Conservation (phyloP, 495 filamentous ascomycete species). For the Symbiotaphrina buchneri region DNA sequence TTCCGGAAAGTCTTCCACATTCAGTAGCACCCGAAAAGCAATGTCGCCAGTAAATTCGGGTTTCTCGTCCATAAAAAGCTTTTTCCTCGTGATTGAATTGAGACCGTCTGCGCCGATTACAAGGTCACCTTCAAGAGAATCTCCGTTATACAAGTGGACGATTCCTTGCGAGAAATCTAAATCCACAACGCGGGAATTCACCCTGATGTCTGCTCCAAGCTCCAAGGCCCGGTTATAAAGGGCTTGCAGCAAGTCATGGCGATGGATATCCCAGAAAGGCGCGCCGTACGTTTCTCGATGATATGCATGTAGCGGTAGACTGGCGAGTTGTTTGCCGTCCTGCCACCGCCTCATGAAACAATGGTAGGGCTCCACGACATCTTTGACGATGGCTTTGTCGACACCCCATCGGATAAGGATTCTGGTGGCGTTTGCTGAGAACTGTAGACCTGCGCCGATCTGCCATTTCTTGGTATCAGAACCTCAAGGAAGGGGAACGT, state of each 20-base stretch:
- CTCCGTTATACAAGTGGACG: background rate
- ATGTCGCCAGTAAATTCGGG: constrained; percentile 55
- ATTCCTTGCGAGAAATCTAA: too few relatives aligned
- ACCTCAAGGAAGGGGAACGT: too few relatives aligned
- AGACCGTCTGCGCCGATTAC: constrained; percentile 16
- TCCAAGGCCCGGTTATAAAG: constrained; percentile 9
- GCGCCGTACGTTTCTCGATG: constrained; percentile 9
- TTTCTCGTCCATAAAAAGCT: too few relatives aligned
- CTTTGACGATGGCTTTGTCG: too few relatives aligned
- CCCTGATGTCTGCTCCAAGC: constrained; percentile 5
- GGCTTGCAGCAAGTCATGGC: constrained; percentile 12
- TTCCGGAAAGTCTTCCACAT: constrained; percentile 23
- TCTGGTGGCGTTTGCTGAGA: constrained; percentile 14
- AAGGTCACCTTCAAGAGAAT: constrained; percentile 6
- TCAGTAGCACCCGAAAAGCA: constrained; percentile 38
- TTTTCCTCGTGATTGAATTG: constrained; percentile 12
- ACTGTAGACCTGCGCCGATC: constrained; percentile 16
- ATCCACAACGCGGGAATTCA: too few relatives aligned
- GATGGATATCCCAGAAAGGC: constrained; percentile 13
- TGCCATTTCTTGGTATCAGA: too few relatives aligned
- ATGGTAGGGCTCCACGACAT: too few relatives aligned
- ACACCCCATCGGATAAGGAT: constrained; percentile 13
- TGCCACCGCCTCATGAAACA: too few relatives aligned
- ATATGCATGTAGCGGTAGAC: too few relatives aligned
- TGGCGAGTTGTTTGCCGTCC: too few relatives aligned